These are phyloP conservation scores for Blastobotrys petasosporus DNA, from an alignment of 1,139 yeast genomes.

Conservation along the genomic window DNA sequence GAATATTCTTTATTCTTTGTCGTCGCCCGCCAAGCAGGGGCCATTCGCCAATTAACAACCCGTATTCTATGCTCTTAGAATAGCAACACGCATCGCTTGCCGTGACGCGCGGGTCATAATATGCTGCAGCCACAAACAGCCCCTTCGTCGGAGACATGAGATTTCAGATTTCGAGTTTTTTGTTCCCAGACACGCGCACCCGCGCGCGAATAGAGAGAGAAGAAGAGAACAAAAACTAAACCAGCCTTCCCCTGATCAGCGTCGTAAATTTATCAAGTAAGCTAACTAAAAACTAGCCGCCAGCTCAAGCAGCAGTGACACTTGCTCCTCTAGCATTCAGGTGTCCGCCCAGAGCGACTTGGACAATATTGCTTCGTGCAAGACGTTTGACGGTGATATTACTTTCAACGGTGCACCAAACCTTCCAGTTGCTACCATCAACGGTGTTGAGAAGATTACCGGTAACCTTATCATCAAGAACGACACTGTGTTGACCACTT, in stretches of 20 bases:
- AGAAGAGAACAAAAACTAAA: neutral
- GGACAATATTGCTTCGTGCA: conserved; percentile 66
- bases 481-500: conserved; percentile 53
- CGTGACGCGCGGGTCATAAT: no score
- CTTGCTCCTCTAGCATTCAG: conserved; percentile 14
- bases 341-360: conserved; percentile 68
- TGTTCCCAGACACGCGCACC: no score
- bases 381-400: conserved; percentile 75
- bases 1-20: no score
- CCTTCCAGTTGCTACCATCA: conserved; percentile 43
- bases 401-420: conserved; percentile 51
- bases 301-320: neutral
- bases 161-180: no score
- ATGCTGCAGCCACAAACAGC: no score
- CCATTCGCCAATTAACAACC: no score
- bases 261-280: neutral
- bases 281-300: conserved; percentile 6
- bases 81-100: no score
- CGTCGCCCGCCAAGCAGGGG: no score
- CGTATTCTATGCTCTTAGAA: no score
- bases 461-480: conserved; percentile 69
- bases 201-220: neutral
- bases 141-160: no score
- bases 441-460: conserved; percentile 58
- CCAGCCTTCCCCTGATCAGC: neutral